These are phyloP conservation scores for Mycena floridula DNA, from an alignment of 768 basidiomycete genomes.

Conservation along the genomic window DNA sequence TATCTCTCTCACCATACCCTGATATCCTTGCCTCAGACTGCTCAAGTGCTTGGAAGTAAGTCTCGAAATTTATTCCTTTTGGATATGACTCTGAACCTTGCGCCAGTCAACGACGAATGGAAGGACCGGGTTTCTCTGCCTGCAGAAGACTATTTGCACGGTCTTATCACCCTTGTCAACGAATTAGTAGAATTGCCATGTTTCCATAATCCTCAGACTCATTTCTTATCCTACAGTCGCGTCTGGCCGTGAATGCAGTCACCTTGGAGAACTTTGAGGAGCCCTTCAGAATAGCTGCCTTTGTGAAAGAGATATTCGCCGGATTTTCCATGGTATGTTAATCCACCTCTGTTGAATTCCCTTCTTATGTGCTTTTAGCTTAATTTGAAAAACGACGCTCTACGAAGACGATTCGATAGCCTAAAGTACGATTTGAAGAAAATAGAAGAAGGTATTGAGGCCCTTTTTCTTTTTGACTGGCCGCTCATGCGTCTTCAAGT, in stretches of 20 bases:
- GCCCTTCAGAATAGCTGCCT: slow-evolving; percentile 69
- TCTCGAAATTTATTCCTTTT: neutral
- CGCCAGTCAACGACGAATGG: slow-evolving; percentile 64
- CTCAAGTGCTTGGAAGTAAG: slow-evolving; percentile 64
- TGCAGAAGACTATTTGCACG: slow-evolving; percentile 79
- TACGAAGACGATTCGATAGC: slow-evolving; percentile 74
- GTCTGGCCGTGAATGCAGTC: slow-evolving; percentile 76
- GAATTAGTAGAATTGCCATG: slow-evolving; percentile 51
- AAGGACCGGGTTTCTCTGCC: slow-evolving; percentile 55
- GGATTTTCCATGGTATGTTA: slow-evolving; percentile 77
- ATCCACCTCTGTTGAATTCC: no score
- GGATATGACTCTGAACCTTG: neutral
- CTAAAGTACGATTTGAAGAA: slow-evolving; percentile 86
- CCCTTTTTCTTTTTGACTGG: slow-evolving; percentile 1
- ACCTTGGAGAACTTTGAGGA: slow-evolving; percentile 77
- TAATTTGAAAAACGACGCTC: slow-evolving; percentile 73
- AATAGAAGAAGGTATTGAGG: slow-evolving; percentile 69
- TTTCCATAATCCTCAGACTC: neutral
- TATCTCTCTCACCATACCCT: slow-evolving; percentile 57
- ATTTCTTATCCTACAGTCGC: slow-evolving; percentile 42
- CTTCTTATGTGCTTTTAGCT: slow-evolving; percentile 53
- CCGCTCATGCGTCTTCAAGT: slow-evolving; percentile 36
- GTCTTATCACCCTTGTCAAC: slow-evolving; percentile 71
- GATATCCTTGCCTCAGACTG: slow-evolving; percentile 46
- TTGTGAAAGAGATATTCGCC: slow-evolving; percentile 78